Evolutionary conservation across 768 basidiomycete species (phyloP).

Genomic region (Suillus clintonianus): DNA sequence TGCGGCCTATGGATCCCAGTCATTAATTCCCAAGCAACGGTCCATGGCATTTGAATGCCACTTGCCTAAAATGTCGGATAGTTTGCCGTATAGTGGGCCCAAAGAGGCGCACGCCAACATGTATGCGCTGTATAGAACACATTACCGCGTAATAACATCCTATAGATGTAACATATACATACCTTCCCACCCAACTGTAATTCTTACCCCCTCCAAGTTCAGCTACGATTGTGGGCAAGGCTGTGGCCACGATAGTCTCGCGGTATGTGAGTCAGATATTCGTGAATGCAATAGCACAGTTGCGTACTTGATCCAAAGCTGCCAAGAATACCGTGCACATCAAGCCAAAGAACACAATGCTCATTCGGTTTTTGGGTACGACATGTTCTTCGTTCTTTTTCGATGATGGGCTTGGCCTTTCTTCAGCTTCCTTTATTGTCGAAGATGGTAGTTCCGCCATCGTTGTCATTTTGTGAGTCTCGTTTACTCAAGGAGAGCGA

Average conservation of each 20-base stretch:
- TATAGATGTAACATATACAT: background rate
- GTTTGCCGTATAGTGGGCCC: slow-evolving; percentile 49
- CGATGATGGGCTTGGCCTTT: slow-evolving; percentile 37
- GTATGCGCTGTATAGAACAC: slow-evolving; percentile 38
- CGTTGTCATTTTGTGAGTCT: background rate
- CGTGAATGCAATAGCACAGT: background rate
- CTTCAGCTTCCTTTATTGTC: slow-evolving; percentile 5
- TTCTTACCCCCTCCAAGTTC: slow-evolving; percentile 45
- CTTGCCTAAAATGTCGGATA: slow-evolving; percentile 42
- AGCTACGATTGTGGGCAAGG: slow-evolving; percentile 50
- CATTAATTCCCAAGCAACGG: background rate
- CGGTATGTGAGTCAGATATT: background rate
- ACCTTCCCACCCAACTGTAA: slow-evolving; percentile 55
- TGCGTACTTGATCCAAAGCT: slow-evolving; percentile 47
- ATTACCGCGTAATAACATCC: background rate
- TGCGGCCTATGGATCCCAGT: slow-evolving; percentile 30
- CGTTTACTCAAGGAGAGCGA: background rate
- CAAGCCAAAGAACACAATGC: slow-evolving; percentile 44
- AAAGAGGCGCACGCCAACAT: slow-evolving; percentile 45
- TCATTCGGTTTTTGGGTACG: slow-evolving; percentile 43
- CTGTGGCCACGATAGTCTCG: slow-evolving; percentile 49
- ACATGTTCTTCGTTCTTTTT: slow-evolving; percentile 41
- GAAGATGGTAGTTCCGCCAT: background rate
- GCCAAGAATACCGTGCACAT: slow-evolving; percentile 47
- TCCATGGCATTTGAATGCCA: background rate